These are phyloP conservation scores for Musa acuminata DNA, from an alignment of 176 grass and related monocot genomes.

Conservation along the genomic window DNA sequence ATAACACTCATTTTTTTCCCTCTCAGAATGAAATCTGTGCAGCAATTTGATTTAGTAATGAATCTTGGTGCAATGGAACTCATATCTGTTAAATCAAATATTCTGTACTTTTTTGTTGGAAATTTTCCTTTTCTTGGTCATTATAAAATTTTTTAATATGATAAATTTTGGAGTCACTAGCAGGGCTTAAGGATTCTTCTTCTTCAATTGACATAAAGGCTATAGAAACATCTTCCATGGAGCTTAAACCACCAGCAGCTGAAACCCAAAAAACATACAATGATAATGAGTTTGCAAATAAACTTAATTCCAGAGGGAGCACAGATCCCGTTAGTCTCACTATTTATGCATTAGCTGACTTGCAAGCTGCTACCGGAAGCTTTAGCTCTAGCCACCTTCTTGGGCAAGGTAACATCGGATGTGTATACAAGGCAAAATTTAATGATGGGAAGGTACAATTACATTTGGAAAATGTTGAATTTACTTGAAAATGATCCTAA, in stretches of 20 bases:
- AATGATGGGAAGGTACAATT: conserved; percentile 51
- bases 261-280: conserved; percentile 38
- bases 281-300: conserved; percentile 62
- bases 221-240: conserved; percentile 44
- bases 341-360: conserved; percentile 47
- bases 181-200: conserved; percentile 25
- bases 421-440: conserved; percentile 90
- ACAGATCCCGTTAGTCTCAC: conserved; percentile 37
- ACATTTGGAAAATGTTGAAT: neutral
- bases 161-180: neutral
- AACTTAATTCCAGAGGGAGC: conserved; percentile 38
- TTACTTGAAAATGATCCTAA: neutral
- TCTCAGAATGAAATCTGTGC: neutral
- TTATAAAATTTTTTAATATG: too few relatives aligned
- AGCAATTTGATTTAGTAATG: too few relatives aligned
- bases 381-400: conserved; percentile 56
- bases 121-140: too few relatives aligned
- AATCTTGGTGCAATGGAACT: too few relatives aligned
- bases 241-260: conserved; percentile 31
- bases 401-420: conserved; percentile 54
- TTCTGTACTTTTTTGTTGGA: too few relatives aligned
- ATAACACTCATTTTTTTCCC: neutral
- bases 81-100: too few relatives aligned
- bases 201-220: conserved; percentile 58
- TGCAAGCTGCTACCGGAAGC: conserved; percentile 58